A percentile compares a stretch with the other conserved stretches of the same genome.
These are phyloP conservation scores for Plasmodium blacklocki DNA, from an alignment of 169 alveolate species.

Conservation along the genomic window DNA sequence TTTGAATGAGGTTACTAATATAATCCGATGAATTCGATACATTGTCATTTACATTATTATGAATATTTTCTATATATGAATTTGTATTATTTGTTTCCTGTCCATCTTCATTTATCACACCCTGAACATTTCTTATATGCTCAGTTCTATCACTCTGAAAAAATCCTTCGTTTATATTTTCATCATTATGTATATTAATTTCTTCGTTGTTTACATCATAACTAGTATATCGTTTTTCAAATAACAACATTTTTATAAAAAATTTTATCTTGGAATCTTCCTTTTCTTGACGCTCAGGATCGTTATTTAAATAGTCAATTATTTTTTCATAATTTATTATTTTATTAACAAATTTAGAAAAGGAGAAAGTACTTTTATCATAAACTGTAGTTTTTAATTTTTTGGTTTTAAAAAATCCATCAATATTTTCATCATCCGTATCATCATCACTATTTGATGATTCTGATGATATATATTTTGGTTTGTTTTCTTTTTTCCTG, in stretches of 20 bases:
- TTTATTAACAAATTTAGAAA: constrained; percentile 47
- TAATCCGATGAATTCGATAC: constrained; percentile 31
- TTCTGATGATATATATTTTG: constrained; percentile 24
- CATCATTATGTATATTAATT: neutral
- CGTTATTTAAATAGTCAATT: constrained; percentile 64
- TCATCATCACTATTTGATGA: constrained; percentile 73
- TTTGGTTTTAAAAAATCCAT: constrained; percentile 73
- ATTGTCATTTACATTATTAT: constrained; percentile 6
- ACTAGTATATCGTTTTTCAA: constrained; percentile 36
- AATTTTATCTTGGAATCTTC: constrained; percentile 53
- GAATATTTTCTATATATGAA: constrained; percentile 3
- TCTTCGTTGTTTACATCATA: constrained; percentile 11
- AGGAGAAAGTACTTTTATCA: constrained; percentile 52
- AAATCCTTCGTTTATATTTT: neutral
- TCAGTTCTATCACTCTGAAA: neutral
- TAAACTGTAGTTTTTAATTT: constrained; percentile 69
- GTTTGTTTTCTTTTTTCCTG: too few relatives aligned
- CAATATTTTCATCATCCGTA: constrained; percentile 74
- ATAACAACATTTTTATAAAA: constrained; percentile 47
- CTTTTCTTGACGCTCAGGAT: constrained; percentile 61
- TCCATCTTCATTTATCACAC: neutral
- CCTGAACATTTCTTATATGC: neutral
- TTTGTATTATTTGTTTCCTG: neutral
- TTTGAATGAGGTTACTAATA: constrained; percentile 53
- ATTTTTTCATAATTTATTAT: constrained; percentile 73